Base-by-base conservation (phyloP, 768 basidiomycete genomes). In the Calocybe indica region DNA sequence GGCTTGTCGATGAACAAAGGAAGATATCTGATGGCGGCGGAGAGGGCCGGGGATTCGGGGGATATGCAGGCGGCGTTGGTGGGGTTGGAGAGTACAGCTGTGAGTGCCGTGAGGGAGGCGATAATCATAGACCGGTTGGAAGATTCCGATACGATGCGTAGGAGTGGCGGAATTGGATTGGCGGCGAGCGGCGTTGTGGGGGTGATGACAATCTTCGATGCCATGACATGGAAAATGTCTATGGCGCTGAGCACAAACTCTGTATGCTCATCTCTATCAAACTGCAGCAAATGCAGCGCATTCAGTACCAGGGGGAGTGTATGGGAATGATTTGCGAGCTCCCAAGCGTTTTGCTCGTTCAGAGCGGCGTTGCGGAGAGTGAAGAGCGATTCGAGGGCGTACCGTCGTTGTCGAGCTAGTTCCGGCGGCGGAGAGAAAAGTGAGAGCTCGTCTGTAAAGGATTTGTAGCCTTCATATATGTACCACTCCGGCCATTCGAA, bases 401-500 rank as follows among this genome's bases (percentile, higher is more conserved):
- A 83, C 51, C 83, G 76, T 22, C 82, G 76, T 49, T 79, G 80
- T 31, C 71, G 70, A 37, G 74, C 71, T 38, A 71, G 64, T 12
- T 75, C 73, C 7, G 73, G 72, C 0, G 77, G 62, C 12, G 74
- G 59, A 28, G 84, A 76, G 52, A 90, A 91, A 34, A 90, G 63
- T 7, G 65, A 46, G 31, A 68, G 53, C 33, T 60, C 58, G 22
- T 77, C 73, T 40, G 69, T 65, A 31, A 62, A 61, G 47, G 68
- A 62, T 53, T 72, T 72, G 56, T 77, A 69, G n/a, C 84, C 83
- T 52, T 82, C 78, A 2, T 62, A 71, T 43, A 82, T 72, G 62
- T 88, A 94, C 83, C 83, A 87, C 59, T 88, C 83, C 2, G 93
- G 92, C 86, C 87, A 92, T 59, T 86, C 87, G 51, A 92, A 86